Conservation (phyloP, 495 filamentous ascomycete species). For the Cryomyces antarcticus region DNA sequence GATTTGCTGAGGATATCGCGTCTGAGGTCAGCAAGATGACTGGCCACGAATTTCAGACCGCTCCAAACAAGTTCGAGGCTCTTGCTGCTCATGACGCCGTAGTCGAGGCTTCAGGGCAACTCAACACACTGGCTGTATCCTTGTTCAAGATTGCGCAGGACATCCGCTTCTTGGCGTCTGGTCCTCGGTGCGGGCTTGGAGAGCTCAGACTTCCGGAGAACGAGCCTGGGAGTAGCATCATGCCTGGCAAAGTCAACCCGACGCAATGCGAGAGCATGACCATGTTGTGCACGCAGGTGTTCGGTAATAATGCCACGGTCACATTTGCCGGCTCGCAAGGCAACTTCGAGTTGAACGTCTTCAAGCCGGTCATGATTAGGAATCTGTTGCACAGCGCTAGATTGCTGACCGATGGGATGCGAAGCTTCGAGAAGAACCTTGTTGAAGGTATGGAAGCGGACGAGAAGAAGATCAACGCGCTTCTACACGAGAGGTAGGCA, state of each 20-base stretch:
- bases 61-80: constrained; percentile 97
- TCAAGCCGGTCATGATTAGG: constrained; percentile 90
- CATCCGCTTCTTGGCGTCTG: constrained; percentile 88
- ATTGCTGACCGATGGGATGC: constrained; percentile 79
- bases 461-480: constrained; percentile 66
- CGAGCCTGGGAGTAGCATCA: constrained; percentile 91
- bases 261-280: constrained; percentile 96
- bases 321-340: constrained; percentile 92
- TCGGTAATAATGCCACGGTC: constrained; percentile 84
- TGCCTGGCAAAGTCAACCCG: constrained; percentile 98
- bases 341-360: constrained; percentile 97
- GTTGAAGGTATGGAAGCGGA: constrained; percentile 80
- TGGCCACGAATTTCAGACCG: constrained; percentile 80
- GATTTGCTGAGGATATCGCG: constrained; percentile 85
- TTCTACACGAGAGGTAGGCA: constrained; percentile 66
- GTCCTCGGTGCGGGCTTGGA: constrained; percentile 84
- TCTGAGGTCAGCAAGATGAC: constrained; percentile 80
- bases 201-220: constrained; percentile 90
- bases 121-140: constrained; percentile 83
- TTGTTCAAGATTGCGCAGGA: constrained; percentile 98
- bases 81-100: constrained; percentile 94
- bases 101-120: constrained; percentile 76
- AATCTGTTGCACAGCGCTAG: constrained; percentile 83
- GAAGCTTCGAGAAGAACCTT: constrained; percentile 80
- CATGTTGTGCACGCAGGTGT: constrained; percentile 94